These are phyloP conservation scores for Verruconis gallopava DNA, from an alignment of 2,329 filamentous ascomycete genomes.

Conservation along the genomic window DNA sequence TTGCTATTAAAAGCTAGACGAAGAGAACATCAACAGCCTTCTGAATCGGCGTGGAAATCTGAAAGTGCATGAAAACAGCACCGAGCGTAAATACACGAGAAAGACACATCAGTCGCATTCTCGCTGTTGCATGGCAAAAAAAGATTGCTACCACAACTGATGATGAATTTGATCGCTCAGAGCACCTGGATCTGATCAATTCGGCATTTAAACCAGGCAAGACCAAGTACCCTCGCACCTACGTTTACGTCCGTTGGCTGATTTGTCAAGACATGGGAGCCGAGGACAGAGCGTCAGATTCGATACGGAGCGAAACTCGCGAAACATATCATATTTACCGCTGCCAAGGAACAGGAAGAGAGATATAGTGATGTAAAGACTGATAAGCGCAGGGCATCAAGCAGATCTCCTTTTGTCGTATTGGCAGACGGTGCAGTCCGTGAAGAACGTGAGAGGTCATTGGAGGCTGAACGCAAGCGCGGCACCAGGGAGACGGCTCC, in stretches of 20 bases:
- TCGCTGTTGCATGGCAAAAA: conserved; percentile 8
- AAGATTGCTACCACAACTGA: conserved; percentile 8
- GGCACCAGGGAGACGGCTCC: conserved; percentile 7
- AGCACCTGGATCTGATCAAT: conserved; percentile 8
- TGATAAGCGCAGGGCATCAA: conserved; percentile 8
- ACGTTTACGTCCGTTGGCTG: conserved; percentile 8
- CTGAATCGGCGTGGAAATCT: conserved; percentile 7
- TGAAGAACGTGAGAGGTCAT: conserved; percentile 7
- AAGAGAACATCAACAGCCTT: conserved; percentile 7
- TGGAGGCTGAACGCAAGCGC: conserved; percentile 7
- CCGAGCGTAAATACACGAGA: conserved; percentile 8
- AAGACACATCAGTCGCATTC: conserved; percentile 8
- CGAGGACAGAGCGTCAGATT: conserved; percentile 6
- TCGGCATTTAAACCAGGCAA: conserved; percentile 5
- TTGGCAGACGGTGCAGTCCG: conserved; percentile 7
- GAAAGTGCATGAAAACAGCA: conserved; percentile 8
- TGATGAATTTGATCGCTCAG: conserved; percentile 7
- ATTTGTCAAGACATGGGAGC: conserved; percentile 8
- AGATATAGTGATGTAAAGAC: conserved; percentile 7
- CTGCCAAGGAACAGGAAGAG: conserved; percentile 8
- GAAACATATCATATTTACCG: conserved; percentile 8
- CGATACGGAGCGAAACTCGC: conserved; percentile 8
- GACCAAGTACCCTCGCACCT: conserved; percentile 8
- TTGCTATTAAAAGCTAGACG: conserved; percentile 6
- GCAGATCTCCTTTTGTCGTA: conserved; percentile 7